These are phyloP conservation scores for Tetrapisispora phaffii DNA, from an alignment of 805 yeast species.

Conservation along the genomic window DNA sequence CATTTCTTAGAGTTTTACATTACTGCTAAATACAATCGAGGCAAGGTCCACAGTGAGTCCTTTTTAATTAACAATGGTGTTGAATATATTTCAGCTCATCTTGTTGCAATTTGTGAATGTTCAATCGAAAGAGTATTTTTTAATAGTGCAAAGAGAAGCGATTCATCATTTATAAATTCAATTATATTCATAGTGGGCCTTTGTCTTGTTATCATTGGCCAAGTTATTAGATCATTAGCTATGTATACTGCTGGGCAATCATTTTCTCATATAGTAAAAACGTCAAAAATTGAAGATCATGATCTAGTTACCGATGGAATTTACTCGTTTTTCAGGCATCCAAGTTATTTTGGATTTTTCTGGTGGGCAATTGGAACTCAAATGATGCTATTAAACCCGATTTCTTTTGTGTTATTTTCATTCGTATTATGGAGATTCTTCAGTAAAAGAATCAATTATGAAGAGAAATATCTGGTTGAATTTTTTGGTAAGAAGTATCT, in stretches of 20 bases:
- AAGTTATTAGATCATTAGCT: slow-evolving; percentile 56
- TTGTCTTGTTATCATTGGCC: slow-evolving; percentile 46
- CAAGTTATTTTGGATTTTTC: slow-evolving; percentile 83
- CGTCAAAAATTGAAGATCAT: slow-evolving; percentile 45
- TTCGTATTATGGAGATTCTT: slow-evolving; percentile 63
- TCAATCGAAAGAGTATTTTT: slow-evolving; percentile 33
- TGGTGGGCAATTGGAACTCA: slow-evolving; percentile 92
- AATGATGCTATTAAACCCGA: slow-evolving; percentile 54
- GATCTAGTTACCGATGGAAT: slow-evolving; percentile 63
- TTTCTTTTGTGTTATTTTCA: slow-evolving; percentile 46
- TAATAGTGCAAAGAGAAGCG: slow-evolving; percentile 30
- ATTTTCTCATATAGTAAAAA: slow-evolving; percentile 71
- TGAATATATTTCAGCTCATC: slow-evolving; percentile 49
- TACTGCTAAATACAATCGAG: slow-evolving; percentile 66
- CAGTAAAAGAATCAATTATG: slow-evolving; percentile 51
- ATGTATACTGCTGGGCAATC: slow-evolving; percentile 85
- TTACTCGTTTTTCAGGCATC: slow-evolving; percentile 65
- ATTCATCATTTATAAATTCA: neutral
- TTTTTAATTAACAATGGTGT: slow-evolving; percentile 56
- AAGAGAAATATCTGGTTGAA: slow-evolving; percentile 51
- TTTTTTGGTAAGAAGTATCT: slow-evolving; percentile 68
- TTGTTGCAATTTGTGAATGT: slow-evolving; percentile 43
- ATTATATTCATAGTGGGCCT: slow-evolving; percentile 35
- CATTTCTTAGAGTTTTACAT: slow-evolving; percentile 75
- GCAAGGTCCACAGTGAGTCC: slow-evolving; percentile 59